Evolutionary conservation across 2,329 filamentous ascomycete species (phyloP), one percentile per base, ranked within the genome.

Genomic region (Scolecobasidium constrictum): DNA sequence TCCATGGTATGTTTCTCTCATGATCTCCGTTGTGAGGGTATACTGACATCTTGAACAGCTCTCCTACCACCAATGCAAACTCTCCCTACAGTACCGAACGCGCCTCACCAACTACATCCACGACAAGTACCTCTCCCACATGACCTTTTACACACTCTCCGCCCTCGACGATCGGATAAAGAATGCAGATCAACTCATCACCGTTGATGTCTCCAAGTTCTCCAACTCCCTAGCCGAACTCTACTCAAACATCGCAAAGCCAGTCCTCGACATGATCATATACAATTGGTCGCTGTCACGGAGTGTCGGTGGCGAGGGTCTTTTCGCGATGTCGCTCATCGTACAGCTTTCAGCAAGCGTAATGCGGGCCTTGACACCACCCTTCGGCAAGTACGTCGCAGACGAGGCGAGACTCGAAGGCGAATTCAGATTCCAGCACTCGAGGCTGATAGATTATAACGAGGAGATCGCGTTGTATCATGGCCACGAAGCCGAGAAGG

Each of bases 91-190:
- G 56, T 98, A 98, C 62, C 81, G 92, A 48, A 90, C 88, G 31
- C 79, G 92, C 36, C 72, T 98, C 23, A 98, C 92, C n/a, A 83
- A 92, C 56, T 72, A 88, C 59, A 92, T 98, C 40, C 92, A 98
- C 66, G 84, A 93, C 60, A 86, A 88, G 59, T 98, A 98, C 61
- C 75, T 98, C 12, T 88, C 85, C n/a, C 84, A 94, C 47, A 83
- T 98, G 76, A 96, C 90, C 1, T 98, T 96, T 61, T 98, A 98
- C 61, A 88, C 87, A 3, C 83, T 98, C 41, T 93, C 88, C 1
- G 87, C 92, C 0, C 72, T 98, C 26, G 92, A 98, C 55, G 92
- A 98, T 59, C 79, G 92, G 57, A 94, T 98, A 72, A 94, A 95
- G 70, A 98, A 98, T 57, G 86, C 92, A 3, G 92, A 98, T 58